These are phyloP conservation scores for Apiospora hydei DNA, from an alignment of 2,329 filamentous ascomycete species.

Conservation along the genomic window DNA sequence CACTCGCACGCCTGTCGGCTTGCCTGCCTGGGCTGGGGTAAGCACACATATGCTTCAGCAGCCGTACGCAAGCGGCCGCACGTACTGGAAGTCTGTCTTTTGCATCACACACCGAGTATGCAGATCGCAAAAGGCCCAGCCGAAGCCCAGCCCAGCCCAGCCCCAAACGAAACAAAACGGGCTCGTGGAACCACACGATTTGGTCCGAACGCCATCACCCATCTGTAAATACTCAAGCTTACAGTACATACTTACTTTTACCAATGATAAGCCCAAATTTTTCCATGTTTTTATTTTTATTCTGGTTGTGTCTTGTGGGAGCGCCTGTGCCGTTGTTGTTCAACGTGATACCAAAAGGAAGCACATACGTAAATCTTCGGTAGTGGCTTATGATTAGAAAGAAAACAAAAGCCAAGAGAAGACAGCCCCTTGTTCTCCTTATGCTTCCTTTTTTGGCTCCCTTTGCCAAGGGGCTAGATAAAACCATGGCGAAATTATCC, in stretches of 20 bases:
- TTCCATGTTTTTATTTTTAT: not conserved
- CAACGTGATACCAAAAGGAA: not conserved
- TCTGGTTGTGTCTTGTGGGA: not conserved
- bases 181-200: not conserved
- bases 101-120: not conserved
- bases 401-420: conserved; percentile 9
- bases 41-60: not conserved
- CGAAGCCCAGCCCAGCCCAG: not conserved
- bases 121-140: not conserved
- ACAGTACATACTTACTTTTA: not conserved
- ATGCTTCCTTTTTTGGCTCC: conserved; percentile 4
- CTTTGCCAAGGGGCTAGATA: conserved; percentile 9
- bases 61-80: not conserved
- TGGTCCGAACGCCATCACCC: not conserved
- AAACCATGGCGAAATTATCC: conserved; percentile 9
- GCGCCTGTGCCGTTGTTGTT: not conserved
- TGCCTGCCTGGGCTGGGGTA: too few relatives aligned
- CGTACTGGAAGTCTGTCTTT: not conserved
- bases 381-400: not conserved
- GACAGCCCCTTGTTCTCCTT: not conserved
- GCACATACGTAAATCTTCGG: not conserved
- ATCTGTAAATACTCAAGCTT: not conserved
- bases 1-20: too few relatives aligned
- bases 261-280: not conserved
- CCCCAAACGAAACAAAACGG: not conserved